These are phyloP conservation scores for Clarireedia hainanense DNA, from an alignment of 2,329 filamentous ascomycete species.

Conservation along the genomic window DNA sequence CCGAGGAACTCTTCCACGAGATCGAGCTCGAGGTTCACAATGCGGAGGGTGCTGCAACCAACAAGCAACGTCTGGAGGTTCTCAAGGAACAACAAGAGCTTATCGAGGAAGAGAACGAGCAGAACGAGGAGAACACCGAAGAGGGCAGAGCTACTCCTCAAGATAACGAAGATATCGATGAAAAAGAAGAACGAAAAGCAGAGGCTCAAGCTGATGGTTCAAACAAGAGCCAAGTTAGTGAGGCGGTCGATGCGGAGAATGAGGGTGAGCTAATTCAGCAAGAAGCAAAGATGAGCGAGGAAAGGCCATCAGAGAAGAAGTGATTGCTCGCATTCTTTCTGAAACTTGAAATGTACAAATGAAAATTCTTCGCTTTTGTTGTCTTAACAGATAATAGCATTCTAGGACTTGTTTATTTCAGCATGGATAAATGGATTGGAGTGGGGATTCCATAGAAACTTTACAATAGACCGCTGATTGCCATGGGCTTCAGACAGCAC, in stretches of 20 bases:
- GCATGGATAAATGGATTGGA: conserved; percentile 17
- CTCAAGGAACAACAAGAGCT: conserved; percentile 97
- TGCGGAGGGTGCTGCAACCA: conserved; percentile 92
- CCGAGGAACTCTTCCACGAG: conserved; percentile 98
- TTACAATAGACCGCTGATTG: conserved; percentile 7
- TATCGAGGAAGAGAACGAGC: conserved; percentile 93
- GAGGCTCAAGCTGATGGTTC: conserved; percentile 39
- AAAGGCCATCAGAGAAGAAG: conserved; percentile 9
- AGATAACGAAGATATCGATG: conserved; percentile 88
- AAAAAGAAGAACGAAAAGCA: conserved; percentile 68
- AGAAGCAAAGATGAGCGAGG: conserved; percentile 26
- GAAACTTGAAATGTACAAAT: conserved; percentile 9
- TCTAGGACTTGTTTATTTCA: conserved; percentile 16
- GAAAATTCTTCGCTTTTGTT: conserved; percentile 21
- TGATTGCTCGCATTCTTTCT: conserved; percentile 9
- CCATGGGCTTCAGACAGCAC: conserved; percentile 1
- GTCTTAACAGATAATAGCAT: conserved; percentile 16
- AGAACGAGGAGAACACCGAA: conserved; percentile 73
- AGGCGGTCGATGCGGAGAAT: conserved; percentile 48
- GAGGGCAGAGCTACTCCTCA: conserved; percentile 68
- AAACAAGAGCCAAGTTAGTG: conserved; percentile 41
- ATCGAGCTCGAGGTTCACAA: conserved; percentile 97
- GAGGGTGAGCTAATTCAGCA: conserved; percentile 39
- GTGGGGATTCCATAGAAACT: conserved; percentile 1
- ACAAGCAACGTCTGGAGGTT: conserved; percentile 97